These are phyloP conservation scores for Marchantia paleacea DNA, from an alignment of 225 moss, liverwort and hornwort species.

Conservation along the genomic window DNA sequence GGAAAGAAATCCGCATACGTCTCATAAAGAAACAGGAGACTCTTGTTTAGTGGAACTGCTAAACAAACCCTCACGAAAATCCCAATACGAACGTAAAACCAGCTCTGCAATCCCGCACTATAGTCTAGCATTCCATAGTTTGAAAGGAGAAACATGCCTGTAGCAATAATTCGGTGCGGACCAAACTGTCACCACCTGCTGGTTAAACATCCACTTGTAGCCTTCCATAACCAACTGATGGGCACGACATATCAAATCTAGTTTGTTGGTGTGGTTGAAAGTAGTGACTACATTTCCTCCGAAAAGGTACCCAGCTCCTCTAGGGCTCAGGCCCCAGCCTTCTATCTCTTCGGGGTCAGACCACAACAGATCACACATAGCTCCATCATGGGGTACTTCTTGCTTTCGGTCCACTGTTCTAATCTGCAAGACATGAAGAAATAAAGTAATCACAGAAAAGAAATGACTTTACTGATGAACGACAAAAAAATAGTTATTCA, in stretches of 20 bases:
- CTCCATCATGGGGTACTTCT: constrained; percentile 99
- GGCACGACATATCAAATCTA: constrained; percentile 93
- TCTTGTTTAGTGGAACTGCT: too few species aligned
- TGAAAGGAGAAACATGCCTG: constrained; percentile 49
- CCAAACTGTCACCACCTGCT: constrained; percentile 99
- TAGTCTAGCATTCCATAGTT: too few species aligned
- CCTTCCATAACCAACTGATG: constrained; percentile 99
- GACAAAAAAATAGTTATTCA: neutral
- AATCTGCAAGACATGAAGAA: constrained; percentile 50
- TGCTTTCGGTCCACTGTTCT: constrained; percentile 97
- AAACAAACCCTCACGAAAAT: too few species aligned
- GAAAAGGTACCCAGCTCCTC: constrained; percentile 97
- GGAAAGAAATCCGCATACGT: too few species aligned
- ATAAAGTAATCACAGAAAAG: neutral
- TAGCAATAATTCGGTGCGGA: constrained; percentile 99
- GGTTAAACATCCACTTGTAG: constrained; percentile 99
- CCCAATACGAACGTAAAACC: too few species aligned
- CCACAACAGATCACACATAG: constrained; percentile 99
- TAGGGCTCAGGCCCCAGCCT: constrained; percentile 95
- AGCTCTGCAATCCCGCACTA: too few species aligned
- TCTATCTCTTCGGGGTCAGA: constrained; percentile 99
- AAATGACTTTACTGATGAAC: neutral
- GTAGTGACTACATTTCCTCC: constrained; percentile 96
- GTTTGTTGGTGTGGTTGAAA: constrained; percentile 98
- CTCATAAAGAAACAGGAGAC: too few species aligned